Percentiles rank a stretch among this genome's conserved stretches.
Conservation (phyloP, 2,329 filamentous ascomycete genomes). For the Aspergillus neotritici region DNA sequence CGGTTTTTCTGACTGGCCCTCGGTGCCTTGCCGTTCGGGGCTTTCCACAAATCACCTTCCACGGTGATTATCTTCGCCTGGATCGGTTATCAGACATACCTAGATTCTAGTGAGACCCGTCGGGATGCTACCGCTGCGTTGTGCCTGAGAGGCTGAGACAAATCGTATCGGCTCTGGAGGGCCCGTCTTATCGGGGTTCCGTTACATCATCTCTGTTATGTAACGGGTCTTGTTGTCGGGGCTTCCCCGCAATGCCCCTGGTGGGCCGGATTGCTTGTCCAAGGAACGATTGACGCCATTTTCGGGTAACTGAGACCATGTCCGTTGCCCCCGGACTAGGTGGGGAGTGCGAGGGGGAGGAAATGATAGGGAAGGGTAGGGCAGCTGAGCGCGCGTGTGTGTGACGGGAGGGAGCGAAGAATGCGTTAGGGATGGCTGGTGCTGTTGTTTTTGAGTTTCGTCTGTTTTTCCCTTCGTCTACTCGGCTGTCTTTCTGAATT, state of each 20-base stretch:
- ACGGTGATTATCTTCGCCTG: not conserved
- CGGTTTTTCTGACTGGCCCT: slow-evolving; percentile 6
- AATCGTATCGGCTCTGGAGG: too few relatives aligned
- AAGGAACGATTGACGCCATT: slow-evolving; percentile 1
- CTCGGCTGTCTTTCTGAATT: not conserved
- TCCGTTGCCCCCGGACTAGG: not conserved
- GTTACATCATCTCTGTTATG: slow-evolving; percentile 1
- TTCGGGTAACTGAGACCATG: too few relatives aligned
- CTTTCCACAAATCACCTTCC: slow-evolving; percentile 2
- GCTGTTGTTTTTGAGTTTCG: slow-evolving; percentile 10
- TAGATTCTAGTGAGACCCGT: not conserved
- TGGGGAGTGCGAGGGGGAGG: not conserved
- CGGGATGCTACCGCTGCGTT: too few relatives aligned
- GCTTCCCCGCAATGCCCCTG: slow-evolving; percentile 4
- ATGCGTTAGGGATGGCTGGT: too few relatives aligned
- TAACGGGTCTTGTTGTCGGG: slow-evolving; percentile 1
- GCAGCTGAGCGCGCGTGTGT: too few relatives aligned
- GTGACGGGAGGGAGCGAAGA: not conserved
- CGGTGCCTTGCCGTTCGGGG: slow-evolving; percentile 8
- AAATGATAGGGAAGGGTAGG: not conserved
- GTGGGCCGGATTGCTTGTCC: slow-evolving; percentile 1
- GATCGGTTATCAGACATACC: not conserved
- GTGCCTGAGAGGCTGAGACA: too few relatives aligned
- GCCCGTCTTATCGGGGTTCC: not conserved
- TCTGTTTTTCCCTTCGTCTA: slow-evolving; percentile 1